phyloP scores from a whole-genome alignment of 2,329 filamentous ascomycete genomes.

The Thielaviopsis punctulata region DNA sequence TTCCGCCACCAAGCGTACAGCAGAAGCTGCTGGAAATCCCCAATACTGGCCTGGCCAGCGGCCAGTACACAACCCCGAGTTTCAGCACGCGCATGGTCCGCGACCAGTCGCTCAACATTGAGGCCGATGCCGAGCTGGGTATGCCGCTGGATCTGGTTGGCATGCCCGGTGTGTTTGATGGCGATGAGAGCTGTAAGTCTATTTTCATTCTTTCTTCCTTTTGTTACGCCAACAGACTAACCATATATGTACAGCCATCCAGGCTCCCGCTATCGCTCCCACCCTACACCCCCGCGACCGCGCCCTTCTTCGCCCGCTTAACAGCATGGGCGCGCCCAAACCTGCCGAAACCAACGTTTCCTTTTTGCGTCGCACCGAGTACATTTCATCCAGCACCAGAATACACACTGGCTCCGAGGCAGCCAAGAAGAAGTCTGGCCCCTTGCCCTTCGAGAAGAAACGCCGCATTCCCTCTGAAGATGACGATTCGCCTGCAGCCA shows the following conservation, averaged over 20 bases:
- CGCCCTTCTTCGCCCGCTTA: conserved; percentile 64
- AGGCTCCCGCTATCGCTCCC: conserved; percentile 55
- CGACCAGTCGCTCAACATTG: conserved; percentile 88
- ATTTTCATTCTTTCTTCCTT: background rate
- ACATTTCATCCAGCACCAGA: conserved; percentile 54
- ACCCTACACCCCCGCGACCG: conserved; percentile 70
- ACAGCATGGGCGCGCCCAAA: conserved; percentile 71
- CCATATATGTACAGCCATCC: conserved; percentile 44
- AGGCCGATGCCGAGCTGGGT: conserved; percentile 90
- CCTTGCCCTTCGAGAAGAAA: conserved; percentile 20
- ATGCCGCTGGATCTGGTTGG: conserved; percentile 95
- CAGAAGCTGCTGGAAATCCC: conserved; percentile 96
- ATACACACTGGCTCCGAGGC: conserved; percentile 16
- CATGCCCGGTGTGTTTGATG: conserved; percentile 86
- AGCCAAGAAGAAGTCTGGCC: conserved; percentile 1
- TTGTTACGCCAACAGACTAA: too few species aligned
- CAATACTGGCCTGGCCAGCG: conserved; percentile 71
- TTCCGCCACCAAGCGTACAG: conserved; percentile 83
- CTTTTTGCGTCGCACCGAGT: conserved; percentile 90
- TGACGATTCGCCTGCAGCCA: conserved; percentile 47
- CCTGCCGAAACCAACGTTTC: conserved; percentile 63
- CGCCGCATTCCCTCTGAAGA: conserved; percentile 37
- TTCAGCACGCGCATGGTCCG: conserved; percentile 80
- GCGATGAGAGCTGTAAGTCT: conserved; percentile 72
- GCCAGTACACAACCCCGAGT: conserved; percentile 75